Percentiles rank a stretch among this genome's conserved stretches.
phyloP scores from a whole-genome alignment of 148 eudicot species.

The Hydrangea macrophylla region DNA sequence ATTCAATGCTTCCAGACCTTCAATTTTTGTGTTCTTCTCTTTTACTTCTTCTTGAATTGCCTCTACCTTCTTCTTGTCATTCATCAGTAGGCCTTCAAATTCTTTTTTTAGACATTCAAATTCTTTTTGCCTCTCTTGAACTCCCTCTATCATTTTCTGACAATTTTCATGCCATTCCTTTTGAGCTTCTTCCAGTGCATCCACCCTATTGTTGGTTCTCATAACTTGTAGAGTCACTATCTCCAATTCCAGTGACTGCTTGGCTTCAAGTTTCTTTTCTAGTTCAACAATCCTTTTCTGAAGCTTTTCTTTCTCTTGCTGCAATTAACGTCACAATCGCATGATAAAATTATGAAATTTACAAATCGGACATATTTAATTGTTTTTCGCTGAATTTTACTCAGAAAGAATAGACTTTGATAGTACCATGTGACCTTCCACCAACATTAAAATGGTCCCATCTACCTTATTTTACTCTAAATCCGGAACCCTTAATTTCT shows the following conservation, averaged over 20 bases:
- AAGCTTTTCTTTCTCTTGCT: slow-evolving; percentile 39
- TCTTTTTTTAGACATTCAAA: slow-evolving; percentile 32
- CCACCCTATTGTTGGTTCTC: too few relatives aligned
- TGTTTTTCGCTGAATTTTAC: background rate
- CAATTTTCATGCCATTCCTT: too few relatives aligned
- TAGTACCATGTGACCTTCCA: slow-evolving; percentile 36
- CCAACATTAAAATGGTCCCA: slow-evolving; percentile 28
- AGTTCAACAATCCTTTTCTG: slow-evolving; percentile 33
- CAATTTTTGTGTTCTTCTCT: too few relatives aligned
- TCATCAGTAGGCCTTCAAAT: too few relatives aligned
- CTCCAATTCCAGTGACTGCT: too few relatives aligned
- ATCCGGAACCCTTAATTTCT: too few relatives aligned
- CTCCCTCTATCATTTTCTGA: too few relatives aligned
- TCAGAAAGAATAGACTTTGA: background rate
- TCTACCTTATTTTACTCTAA: slow-evolving; percentile 32
- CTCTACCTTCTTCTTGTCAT: too few relatives aligned
- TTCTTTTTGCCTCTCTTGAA: too few relatives aligned
- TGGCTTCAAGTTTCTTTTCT: slow-evolving; percentile 15
- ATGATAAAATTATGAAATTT: background rate
- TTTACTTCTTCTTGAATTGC: too few relatives aligned
- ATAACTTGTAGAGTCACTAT: too few relatives aligned
- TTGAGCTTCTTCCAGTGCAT: too few relatives aligned
- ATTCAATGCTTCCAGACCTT: slow-evolving; percentile 34
- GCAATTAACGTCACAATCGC: background rate
- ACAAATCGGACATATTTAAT: background rate